Evolutionary conservation across 2,329 filamentous ascomycete genomes (phyloP).

Genomic region (Diaporthe batatas): DNA sequence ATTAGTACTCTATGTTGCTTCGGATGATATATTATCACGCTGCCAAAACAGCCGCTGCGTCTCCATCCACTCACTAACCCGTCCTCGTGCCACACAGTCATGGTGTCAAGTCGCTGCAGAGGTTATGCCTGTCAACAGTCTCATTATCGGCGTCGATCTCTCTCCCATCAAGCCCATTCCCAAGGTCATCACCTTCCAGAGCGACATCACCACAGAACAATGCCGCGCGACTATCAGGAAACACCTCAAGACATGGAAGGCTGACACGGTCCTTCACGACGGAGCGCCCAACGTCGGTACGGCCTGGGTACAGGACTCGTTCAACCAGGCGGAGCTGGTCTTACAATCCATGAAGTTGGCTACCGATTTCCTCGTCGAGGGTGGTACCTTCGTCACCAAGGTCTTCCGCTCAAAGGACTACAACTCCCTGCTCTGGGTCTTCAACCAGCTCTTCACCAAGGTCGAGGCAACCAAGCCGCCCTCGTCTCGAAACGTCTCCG

Average conservation of each 20-base stretch:
- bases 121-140: constrained; percentile 89
- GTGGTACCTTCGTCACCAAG: constrained; percentile 96
- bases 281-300: constrained; percentile 98
- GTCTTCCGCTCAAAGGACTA: constrained; percentile 98
- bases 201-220: constrained; percentile 97
- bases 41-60: neutral
- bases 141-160: constrained; percentile 95
- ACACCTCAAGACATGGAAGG: constrained; percentile 96
- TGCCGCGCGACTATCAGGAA: constrained; percentile 89
- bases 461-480: constrained; percentile 98
- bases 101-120: constrained; percentile 98
- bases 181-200: constrained; percentile 93
- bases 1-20: neutral
- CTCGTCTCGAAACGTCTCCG: constrained; percentile 94
- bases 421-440: constrained; percentile 95
- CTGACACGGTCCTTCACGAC: constrained; percentile 94
- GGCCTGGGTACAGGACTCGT: constrained; percentile 98
- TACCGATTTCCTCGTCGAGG: constrained; percentile 90
- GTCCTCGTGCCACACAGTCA: constrained; percentile 64
- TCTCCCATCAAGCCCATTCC: constrained; percentile 96
- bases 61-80: constrained; percentile 46
- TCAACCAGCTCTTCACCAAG: constrained; percentile 95
- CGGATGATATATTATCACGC: neutral
- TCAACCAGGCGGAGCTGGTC: constrained; percentile 94
- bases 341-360: constrained; percentile 93